Percentiles rank a stretch among this genome's conserved stretches.
Conservation (phyloP, 768 basidiomycete species). For the Suillus ampliporus region DNA sequence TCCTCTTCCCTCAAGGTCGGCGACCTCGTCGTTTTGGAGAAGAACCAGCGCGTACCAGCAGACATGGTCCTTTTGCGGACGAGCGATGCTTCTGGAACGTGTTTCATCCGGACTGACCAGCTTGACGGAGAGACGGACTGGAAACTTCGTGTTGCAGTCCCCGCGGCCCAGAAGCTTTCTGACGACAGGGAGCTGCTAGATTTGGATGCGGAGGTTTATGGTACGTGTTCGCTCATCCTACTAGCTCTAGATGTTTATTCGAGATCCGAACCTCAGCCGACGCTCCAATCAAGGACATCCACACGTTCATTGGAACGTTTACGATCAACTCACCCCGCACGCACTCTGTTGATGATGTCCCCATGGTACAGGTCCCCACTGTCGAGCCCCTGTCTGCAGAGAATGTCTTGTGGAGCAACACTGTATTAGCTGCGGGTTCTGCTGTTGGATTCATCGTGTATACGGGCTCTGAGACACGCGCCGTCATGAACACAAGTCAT, state of each 20-base stretch:
- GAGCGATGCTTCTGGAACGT: constrained; percentile 87
- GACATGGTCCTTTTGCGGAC: constrained; percentile 91
- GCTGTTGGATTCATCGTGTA: constrained; percentile 94
- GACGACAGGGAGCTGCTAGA: constrained; percentile 56
- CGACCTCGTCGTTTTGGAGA: constrained; percentile 89
- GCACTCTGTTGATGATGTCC: constrained; percentile 38
- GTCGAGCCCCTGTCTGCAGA: constrained; percentile 92
- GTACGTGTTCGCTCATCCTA: constrained; percentile 45
- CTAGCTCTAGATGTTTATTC: constrained; percentile 9
- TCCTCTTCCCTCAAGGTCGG: constrained; percentile 90
- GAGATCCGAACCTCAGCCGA: constrained; percentile 62
- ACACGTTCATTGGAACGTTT: constrained; percentile 92
- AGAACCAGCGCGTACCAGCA: constrained; percentile 96
- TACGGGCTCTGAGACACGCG: constrained; percentile 93
- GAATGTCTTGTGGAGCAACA: constrained; percentile 97
- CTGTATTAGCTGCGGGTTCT: constrained; percentile 93
- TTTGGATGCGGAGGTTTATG: constrained; percentile 90
- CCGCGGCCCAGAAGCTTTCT: constrained; percentile 76
- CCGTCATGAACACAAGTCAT: constrained; percentile 98
- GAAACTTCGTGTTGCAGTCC: constrained; percentile 93
- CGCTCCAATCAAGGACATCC: constrained; percentile 95
- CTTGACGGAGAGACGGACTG: constrained; percentile 99
- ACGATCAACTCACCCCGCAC: constrained; percentile 61
- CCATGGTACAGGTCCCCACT: constrained; percentile 48
- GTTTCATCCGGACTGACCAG: constrained; percentile 98